phyloP scores from a whole-genome alignment of 2,329 filamentous ascomycete species.

The Helotiales sp. region DNA sequence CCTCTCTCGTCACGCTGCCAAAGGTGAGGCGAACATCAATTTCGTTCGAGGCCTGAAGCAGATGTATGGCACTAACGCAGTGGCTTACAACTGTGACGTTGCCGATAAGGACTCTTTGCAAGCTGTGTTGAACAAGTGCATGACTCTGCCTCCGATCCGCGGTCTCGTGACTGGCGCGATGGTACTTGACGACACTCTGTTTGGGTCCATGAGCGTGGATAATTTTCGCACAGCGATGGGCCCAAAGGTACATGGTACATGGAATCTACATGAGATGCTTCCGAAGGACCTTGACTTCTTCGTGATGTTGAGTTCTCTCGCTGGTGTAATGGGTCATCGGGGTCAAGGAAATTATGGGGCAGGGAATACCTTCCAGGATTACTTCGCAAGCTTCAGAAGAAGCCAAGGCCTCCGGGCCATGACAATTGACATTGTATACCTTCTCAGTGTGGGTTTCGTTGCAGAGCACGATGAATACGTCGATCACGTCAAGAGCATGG shows the following conservation, averaged over 20 bases:
- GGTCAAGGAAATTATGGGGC: constrained; percentile 31
- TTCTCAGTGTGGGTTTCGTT: constrained; percentile 2
- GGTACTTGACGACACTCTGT: constrained; percentile 4
- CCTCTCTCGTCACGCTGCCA: constrained; percentile 26
- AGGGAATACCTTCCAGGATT: constrained; percentile 32
- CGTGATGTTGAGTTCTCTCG: constrained; percentile 3
- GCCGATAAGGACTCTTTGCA: neutral
- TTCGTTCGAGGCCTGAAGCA: constrained; percentile 11
- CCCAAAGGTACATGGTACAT: constrained; percentile 35
- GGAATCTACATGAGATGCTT: constrained; percentile 19
- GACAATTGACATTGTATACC: neutral
- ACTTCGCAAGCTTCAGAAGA: neutral
- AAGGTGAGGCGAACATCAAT: neutral
- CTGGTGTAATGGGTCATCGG: constrained; percentile 24
- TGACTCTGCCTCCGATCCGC: neutral
- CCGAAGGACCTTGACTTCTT: constrained; percentile 37
- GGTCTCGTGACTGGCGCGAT: neutral
- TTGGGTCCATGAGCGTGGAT: constrained; percentile 36
- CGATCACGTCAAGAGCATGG: neutral
- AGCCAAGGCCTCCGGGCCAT: neutral
- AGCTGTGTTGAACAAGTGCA: neutral
- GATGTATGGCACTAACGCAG: constrained; percentile 44
- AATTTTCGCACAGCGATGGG: constrained; percentile 35
- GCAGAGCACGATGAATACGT: constrained; percentile 1
- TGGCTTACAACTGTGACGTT: neutral